These are phyloP conservation scores for Hymenoscyphus linearis DNA, from an alignment of 2,329 filamentous ascomycete species.

Conservation along the genomic window DNA sequence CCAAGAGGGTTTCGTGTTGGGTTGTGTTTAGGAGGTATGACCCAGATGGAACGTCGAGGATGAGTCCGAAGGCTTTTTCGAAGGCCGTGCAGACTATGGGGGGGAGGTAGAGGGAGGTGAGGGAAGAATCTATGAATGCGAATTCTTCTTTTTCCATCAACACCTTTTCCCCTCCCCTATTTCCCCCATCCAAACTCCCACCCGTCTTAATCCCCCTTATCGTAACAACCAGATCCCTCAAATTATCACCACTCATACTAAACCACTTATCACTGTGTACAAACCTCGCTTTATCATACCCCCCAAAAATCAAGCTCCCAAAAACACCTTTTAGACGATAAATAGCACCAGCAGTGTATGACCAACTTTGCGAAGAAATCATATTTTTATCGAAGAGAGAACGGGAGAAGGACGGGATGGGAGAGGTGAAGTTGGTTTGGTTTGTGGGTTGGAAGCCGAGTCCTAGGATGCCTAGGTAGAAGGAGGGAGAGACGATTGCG, in stretches of 20 bases:
- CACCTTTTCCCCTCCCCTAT: conserved; percentile 15
- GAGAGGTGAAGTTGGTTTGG: conserved; percentile 18
- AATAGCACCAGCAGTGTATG: not conserved
- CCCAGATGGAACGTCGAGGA: conserved; percentile 24
- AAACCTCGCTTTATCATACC: conserved; percentile 38
- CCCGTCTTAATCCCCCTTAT: conserved; percentile 36
- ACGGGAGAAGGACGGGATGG: conserved; percentile 31
- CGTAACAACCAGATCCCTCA: conserved; percentile 37
- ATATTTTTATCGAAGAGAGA: conserved; percentile 33
- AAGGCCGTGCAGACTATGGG: conserved; percentile 30
- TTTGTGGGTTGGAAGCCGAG: conserved; percentile 38
- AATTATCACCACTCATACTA: conserved; percentile 36
- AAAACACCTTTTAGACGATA: not conserved
- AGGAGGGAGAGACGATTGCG: conserved; percentile 17
- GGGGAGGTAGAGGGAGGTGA: conserved; percentile 34
- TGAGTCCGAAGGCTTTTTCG: conserved; percentile 32
- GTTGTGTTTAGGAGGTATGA: conserved; percentile 31
- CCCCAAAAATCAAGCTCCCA: conserved; percentile 28
- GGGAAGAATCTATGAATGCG: conserved; percentile 31
- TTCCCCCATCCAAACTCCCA: not conserved
- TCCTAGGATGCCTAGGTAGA: conserved; percentile 35
- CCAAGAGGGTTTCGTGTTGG: conserved; percentile 24
- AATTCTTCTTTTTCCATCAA: conserved; percentile 21
- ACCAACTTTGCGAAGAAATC: not conserved
- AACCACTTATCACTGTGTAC: conserved; percentile 34